A percentile compares a stretch with the other conserved stretches of the same genome.
phyloP scores from a whole-genome alignment of 257 asterid genomes.

The Penstemon davidsonii region DNA sequence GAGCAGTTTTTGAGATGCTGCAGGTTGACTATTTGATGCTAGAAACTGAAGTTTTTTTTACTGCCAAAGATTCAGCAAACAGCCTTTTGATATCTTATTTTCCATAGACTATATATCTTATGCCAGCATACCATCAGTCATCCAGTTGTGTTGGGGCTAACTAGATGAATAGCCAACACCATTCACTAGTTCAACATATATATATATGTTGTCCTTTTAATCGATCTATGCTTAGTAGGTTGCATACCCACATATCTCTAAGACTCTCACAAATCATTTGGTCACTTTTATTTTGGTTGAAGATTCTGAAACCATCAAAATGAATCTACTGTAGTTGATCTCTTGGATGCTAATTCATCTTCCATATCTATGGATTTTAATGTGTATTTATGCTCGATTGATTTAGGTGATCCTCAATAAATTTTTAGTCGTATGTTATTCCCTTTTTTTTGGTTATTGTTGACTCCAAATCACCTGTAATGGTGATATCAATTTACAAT shows the following conservation, averaged over 20 bases:
- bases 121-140: not conserved
- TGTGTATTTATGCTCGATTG: too few relatives aligned
- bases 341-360: not conserved
- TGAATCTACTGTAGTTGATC: not conserved
- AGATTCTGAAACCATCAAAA: not conserved
- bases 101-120: not conserved
- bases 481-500: too few relatives aligned
- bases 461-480: too few relatives aligned
- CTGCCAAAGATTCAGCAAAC: not conserved
- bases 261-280: not conserved
- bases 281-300: not conserved
- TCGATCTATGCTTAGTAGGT: not conserved
- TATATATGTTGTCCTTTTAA: too few relatives aligned
- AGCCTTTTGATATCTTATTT: not conserved
- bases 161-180: not conserved
- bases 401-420: too few relatives aligned
- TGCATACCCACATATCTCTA: not conserved
- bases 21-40: not conserved
- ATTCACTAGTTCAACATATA: not conserved
- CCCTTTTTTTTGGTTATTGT: too few relatives aligned
- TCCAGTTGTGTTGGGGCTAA: not conserved
- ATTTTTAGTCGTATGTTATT: too few relatives aligned
- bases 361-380: not conserved
- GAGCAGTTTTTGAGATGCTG: not conserved
- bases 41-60: not conserved